Evolutionary conservation across 345 rosid genomes (phyloP).

Genomic region (Theobroma cacao): DNA sequence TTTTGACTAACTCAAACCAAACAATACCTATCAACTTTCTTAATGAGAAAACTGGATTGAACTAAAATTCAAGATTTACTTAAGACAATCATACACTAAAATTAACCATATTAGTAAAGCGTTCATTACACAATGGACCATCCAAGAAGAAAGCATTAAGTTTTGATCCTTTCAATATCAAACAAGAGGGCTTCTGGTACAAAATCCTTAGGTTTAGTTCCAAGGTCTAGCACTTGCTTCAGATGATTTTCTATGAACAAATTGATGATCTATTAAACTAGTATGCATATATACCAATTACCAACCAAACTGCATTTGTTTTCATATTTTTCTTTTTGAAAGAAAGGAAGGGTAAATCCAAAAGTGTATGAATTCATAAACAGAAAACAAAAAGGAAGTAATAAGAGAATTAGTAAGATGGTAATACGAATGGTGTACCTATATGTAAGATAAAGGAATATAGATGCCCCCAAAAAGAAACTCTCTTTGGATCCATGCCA

Average conservation of each 20-base stretch:
- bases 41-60: neutral
- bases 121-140: neutral
- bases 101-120: neutral
- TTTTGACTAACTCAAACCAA: neutral
- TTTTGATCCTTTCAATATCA: neutral
- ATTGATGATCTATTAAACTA: neutral
- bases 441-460: conserved; percentile 31
- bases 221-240: neutral
- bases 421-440: conserved; percentile 21
- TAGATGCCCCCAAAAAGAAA: conserved; percentile 23
- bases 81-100: neutral
- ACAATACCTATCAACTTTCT: neutral
- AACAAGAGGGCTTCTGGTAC: neutral
- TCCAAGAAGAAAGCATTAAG: neutral
- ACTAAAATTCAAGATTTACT: neutral
- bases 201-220: neutral
- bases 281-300: neutral
- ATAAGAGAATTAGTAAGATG: neutral
- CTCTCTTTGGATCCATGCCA: conserved; percentile 16
- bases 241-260: neutral
- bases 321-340: neutral
- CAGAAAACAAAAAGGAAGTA: neutral
- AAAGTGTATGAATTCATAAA: neutral
- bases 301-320: neutral
- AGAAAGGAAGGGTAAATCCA: neutral